Conservation (phyloP, 495 filamentous ascomycete species). For the Penicillium antarcticum region DNA sequence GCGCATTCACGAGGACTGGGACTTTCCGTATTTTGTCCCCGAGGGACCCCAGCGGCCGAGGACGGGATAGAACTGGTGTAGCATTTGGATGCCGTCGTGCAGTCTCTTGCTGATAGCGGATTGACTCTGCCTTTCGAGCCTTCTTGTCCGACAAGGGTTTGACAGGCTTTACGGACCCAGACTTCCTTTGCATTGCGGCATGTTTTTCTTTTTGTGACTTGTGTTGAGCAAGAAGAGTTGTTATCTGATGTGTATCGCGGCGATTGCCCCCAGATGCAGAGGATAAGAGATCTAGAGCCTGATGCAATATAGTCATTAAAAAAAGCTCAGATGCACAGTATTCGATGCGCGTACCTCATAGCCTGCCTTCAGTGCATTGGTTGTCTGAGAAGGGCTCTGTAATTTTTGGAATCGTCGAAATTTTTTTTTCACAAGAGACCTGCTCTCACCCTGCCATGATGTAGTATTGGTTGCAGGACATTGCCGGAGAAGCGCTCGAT, state of each 20-base stretch:
- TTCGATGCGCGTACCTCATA: constrained; percentile 51
- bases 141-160: constrained; percentile 24
- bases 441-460: constrained; percentile 36
- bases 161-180: constrained; percentile 2
- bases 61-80: constrained; percentile 38
- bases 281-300: constrained; percentile 41
- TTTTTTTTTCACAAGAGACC: constrained; percentile 46
- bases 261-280: constrained; percentile 34
- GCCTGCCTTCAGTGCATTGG: constrained; percentile 58
- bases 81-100: constrained; percentile 36
- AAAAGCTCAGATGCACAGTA: background rate
- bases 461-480: constrained; percentile 45
- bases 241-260: constrained; percentile 20
- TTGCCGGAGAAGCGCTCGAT: constrained; percentile 65
- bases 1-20: constrained; percentile 56
- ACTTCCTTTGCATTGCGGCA: constrained; percentile 15
- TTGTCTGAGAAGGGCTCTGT: constrained; percentile 50
- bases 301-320: background rate
- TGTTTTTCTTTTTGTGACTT: constrained; percentile 15
- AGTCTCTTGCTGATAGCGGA: constrained; percentile 26
- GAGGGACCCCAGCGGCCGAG: constrained; percentile 39
- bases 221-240: constrained; percentile 19
- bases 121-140: constrained; percentile 23
- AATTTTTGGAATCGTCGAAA: constrained; percentile 58
- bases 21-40: constrained; percentile 54